A percentile compares a stretch with the other conserved stretches of the same genome.
These are phyloP conservation scores for Heteromeles arbutifolia DNA, from an alignment of 306 rosid genomes.

Conservation along the genomic window DNA sequence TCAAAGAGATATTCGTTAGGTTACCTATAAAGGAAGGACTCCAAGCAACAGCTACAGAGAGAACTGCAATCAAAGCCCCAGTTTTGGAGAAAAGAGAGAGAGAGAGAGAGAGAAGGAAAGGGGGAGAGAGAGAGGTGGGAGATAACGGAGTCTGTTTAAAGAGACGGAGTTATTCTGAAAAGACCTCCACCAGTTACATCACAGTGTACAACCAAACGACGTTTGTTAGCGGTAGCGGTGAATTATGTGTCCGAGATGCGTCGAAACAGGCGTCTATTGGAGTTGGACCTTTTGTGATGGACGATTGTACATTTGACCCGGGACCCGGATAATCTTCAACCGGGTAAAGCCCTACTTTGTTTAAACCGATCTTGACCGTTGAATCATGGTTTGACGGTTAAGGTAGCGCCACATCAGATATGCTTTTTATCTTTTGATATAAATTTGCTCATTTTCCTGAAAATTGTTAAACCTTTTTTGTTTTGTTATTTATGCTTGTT, in stretches of 20 bases:
- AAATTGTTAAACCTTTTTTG: too few species aligned
- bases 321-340: neutral
- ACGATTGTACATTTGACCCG: neutral
- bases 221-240: slow-evolving; percentile 9
- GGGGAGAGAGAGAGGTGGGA: neutral
- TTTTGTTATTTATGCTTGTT: too few species aligned
- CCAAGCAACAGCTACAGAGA: slow-evolving; percentile 9
- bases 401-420: neutral
- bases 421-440: neutral
- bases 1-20: slow-evolving; percentile 1
- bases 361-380: neutral
- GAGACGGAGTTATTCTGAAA: slow-evolving; percentile 13
- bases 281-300: neutral
- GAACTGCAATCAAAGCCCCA: slow-evolving; percentile 13
- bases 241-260: neutral
- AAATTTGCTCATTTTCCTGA: too few species aligned
- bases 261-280: slow-evolving; percentile 4
- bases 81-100: neutral
- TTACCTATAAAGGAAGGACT: slow-evolving; percentile 16
- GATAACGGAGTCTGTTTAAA: slow-evolving; percentile 20
- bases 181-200: slow-evolving; percentile 6
- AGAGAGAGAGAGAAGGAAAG: neutral
- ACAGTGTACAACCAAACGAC: neutral
- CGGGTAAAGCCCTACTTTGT: neutral
- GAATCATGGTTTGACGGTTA: neutral